Evolutionary conservation across 176 grass and related monocot genomes (phyloP).

Genomic region (Ananas comosus): DNA sequence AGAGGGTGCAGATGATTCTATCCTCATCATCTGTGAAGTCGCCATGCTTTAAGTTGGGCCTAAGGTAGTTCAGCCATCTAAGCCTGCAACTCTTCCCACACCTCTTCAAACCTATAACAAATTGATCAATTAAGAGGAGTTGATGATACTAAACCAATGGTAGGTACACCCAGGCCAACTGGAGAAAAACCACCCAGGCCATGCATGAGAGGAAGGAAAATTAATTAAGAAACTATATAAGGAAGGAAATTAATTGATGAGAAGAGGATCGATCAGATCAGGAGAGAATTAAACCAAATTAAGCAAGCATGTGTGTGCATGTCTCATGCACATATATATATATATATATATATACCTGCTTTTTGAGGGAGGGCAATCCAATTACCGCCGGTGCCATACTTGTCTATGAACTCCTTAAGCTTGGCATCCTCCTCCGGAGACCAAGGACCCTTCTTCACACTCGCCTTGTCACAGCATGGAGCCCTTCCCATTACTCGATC

Average conservation of each 20-base stretch:
- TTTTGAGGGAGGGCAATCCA: slow-evolving; percentile 95
- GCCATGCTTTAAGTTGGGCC: slow-evolving; percentile 88
- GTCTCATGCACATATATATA: neutral
- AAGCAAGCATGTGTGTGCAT: too few relatives aligned
- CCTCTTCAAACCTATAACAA: slow-evolving; percentile 56
- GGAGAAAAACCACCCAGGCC: too few relatives aligned
- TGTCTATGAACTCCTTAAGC: slow-evolving; percentile 93
- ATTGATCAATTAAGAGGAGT: neutral
- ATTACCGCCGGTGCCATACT: slow-evolving; percentile 82
- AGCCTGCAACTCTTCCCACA: slow-evolving; percentile 96
- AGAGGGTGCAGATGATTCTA: slow-evolving; percentile 71
- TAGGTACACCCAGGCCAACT: too few relatives aligned
- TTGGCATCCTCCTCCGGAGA: slow-evolving; percentile 85
- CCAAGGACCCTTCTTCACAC: slow-evolving; percentile 93
- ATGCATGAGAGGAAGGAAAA: too few relatives aligned
- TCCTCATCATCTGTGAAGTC: slow-evolving; percentile 87
- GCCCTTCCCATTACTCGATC: slow-evolving; percentile 61
- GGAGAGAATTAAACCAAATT: neutral
- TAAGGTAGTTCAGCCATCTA: slow-evolving; percentile 94
- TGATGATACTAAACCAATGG: too few relatives aligned
- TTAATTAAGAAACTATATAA: too few relatives aligned
- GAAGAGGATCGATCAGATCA: too few relatives aligned
- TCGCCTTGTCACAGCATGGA: slow-evolving; percentile 92
- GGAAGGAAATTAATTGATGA: too few relatives aligned
- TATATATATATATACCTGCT: slow-evolving; percentile 37